A percentile compares a stretch with the other conserved stretches of the same genome.
Conservation (phyloP, 495 filamentous ascomycete genomes). For the Thermochaetoides thermophila region DNA sequence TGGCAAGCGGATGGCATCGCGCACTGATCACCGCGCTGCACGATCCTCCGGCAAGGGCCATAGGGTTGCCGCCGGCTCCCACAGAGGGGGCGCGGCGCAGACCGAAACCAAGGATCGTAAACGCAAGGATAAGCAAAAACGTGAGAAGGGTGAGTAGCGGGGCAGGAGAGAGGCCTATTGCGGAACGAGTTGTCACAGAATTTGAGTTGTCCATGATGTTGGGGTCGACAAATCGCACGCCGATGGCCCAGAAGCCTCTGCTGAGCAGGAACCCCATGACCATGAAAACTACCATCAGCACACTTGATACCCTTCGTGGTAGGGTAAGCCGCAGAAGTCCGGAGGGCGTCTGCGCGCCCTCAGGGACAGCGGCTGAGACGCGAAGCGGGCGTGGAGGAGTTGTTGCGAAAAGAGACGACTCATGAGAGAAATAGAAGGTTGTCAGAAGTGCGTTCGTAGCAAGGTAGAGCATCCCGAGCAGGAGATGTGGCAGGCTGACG, state of each 20-base stretch:
- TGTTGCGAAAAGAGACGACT: constrained; percentile 25
- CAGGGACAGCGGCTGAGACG: constrained; percentile 15
- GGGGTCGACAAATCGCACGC: constrained; percentile 3
- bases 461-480: constrained; percentile 27
- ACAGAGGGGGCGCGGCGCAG: constrained; percentile 14
- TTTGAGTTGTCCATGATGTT: too few relatives aligned
- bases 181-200: too few relatives aligned
- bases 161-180: too few relatives aligned
- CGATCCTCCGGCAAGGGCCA: constrained; percentile 21
- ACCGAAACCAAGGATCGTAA: constrained; percentile 16
- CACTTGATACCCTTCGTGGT: constrained; percentile 23
- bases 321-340: constrained; percentile 30
- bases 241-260: constrained; percentile 19
- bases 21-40: constrained; percentile 31
- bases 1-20: constrained; percentile 20
- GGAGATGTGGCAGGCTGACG: constrained; percentile 23
- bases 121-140: constrained; percentile 15
- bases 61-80: constrained; percentile 25
- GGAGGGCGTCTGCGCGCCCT: constrained; percentile 22
- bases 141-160: constrained; percentile 22
- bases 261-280: constrained; percentile 23
- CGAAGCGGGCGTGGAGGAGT: constrained; percentile 17
- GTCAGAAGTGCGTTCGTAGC: constrained; percentile 25
- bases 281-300: constrained; percentile 21
- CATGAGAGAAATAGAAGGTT: constrained; percentile 28